Conservation (phyloP, 345 rosid species). For the Eucalyptus regnans region DNA sequence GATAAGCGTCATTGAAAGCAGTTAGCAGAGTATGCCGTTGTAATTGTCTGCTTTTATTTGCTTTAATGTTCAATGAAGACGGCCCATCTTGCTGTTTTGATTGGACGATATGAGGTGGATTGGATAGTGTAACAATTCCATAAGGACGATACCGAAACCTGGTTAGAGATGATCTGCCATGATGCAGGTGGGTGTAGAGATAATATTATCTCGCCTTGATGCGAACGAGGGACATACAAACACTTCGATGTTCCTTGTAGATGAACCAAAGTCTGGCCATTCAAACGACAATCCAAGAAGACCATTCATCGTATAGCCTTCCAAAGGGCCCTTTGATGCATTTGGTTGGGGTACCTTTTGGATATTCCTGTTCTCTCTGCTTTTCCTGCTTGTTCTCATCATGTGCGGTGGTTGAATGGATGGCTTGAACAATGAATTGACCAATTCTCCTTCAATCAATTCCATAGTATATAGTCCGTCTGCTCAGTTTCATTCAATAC, state of each 20-base stretch:
- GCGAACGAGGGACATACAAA: not conserved
- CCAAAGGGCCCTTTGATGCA: not conserved
- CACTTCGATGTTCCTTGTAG: not conserved
- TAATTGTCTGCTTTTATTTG: not conserved
- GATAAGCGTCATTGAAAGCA: not conserved
- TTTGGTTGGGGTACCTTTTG: not conserved
- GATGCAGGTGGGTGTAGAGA: not conserved
- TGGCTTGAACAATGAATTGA: not conserved
- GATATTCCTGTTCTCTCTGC: not conserved
- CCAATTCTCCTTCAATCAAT: not conserved
- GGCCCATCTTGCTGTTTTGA: not conserved
- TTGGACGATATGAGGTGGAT: not conserved
- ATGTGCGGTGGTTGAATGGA: not conserved
- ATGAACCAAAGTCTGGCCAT: not conserved
- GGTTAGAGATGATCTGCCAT: not conserved
- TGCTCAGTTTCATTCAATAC: not conserved
- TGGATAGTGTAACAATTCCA: not conserved
- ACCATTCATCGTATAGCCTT: not conserved
- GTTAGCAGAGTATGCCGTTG: not conserved
- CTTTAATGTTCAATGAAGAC: not conserved
- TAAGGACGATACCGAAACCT: rapidly evolving
- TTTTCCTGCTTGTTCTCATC: not conserved
- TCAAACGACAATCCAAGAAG: not conserved
- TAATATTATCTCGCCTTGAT: not conserved
- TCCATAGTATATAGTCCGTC: not conserved